Conservation (phyloP, 1,284 basidiomycete genomes). For the Cronartium ribicola region DNA sequence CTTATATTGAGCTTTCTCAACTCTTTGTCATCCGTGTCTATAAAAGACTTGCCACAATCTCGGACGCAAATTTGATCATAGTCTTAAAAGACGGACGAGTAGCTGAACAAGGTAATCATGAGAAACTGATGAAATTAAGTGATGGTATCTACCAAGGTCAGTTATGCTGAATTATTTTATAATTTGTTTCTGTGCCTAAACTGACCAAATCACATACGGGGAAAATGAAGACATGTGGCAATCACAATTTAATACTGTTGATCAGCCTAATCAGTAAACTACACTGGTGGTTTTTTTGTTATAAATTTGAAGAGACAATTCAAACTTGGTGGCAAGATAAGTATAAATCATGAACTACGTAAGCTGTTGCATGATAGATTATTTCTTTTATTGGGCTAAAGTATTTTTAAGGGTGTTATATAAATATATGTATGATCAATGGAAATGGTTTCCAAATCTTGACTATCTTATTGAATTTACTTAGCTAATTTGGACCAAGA, state of each 20-base stretch:
- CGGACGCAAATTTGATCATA: slow-evolving; percentile 49
- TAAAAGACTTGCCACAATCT: slow-evolving; percentile 31
- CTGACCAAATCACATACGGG: not conserved
- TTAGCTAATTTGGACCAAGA: too few species aligned
- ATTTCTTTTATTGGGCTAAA: too few species aligned
- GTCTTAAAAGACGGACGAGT: slow-evolving; percentile 50
- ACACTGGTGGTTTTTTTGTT: not conserved
- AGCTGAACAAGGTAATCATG: slow-evolving; percentile 50
- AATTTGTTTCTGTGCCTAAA: not conserved
- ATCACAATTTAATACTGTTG: slow-evolving; percentile 2
- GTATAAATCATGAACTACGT: too few species aligned
- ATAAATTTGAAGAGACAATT: not conserved
- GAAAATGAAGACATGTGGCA: not conserved
- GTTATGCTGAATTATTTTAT: not conserved
- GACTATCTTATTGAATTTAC: too few species aligned
- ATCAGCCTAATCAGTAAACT: not conserved
- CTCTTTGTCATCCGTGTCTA: not conserved
- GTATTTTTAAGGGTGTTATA: too few species aligned
- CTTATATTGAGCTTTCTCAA: not conserved
- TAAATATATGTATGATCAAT: too few species aligned
- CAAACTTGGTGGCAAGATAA: too few species aligned
- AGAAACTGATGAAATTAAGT: slow-evolving; percentile 47
- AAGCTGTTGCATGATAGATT: too few species aligned
- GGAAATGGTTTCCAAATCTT: too few species aligned
- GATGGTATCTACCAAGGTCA: slow-evolving; percentile 42